Evolutionary conservation across 345 rosid species (phyloP), one percentile per base, ranked within the genome.

Genomic region (Dovyalis caffra): DNA sequence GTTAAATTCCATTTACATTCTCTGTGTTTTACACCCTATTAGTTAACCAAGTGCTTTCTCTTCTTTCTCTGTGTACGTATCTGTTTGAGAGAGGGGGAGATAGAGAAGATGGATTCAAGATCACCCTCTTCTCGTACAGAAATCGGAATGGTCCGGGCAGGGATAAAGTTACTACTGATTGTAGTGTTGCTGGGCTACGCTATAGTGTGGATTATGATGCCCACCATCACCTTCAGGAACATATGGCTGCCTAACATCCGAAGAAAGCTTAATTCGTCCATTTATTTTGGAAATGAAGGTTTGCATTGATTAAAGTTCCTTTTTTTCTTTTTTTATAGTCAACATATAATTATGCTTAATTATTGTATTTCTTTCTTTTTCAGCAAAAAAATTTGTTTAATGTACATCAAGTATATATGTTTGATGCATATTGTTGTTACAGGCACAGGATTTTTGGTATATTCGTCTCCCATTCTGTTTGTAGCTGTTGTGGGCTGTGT

Each of bases 401-500:
- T 20, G 6, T 38, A 66, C 0, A 40, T 40, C 38, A 35, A 35
- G 38, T 35, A 7, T 35, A 6, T 34, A 34, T 43, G 18, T 12
- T 43, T 43, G 47, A 43, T 43, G 47, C 47, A 14, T 43, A 0
- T 43, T 12, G 6, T 8, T n/a, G 10, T 61, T 68, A 8, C 82
- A 78, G 82, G 78, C 10, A 43, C 70, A 16, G 38, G 8, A 1
- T 49, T 78, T 10, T 7, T 74, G 74, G 29, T 69, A 1, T 69
- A 20, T 62, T 3, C 23, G 15, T 69, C 64, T 43, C 77, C 82
- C 20, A 0, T 78, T 8, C 74, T 78, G 8, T 69, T 74, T 25
- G 66, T 78, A 20, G 77, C 82, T 35, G 66, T 74, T 10, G n/a
- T 78, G 78, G 82, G 78, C 14, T 69, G 82, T 29, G 25, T 74